These are phyloP conservation scores for Austropuccinia psidii DNA, from an alignment of 1,284 basidiomycete species.

Conservation along the genomic window DNA sequence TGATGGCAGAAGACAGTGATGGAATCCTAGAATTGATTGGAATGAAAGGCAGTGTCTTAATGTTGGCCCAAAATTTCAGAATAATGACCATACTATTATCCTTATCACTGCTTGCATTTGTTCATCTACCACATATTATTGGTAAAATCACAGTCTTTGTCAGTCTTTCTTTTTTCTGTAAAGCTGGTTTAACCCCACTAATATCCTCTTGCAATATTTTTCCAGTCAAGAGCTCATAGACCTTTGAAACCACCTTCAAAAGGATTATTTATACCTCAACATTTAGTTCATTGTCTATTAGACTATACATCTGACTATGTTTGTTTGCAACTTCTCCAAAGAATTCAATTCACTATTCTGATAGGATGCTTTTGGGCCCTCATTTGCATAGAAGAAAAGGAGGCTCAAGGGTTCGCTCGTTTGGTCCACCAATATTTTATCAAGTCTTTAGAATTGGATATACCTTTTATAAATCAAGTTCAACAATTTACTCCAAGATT, in stretches of 20 bases:
- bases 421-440: not conserved
- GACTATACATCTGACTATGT: not conserved
- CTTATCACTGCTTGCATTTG: not conserved
- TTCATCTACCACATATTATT: conserved; percentile 18
- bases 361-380: no score
- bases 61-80: conserved; percentile 12
- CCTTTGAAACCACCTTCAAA: not conserved
- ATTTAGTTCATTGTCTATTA: not conserved
- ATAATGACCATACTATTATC: conserved; percentile 9
- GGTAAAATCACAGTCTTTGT: conserved; percentile 13
- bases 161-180: not conserved
- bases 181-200: not conserved
- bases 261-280: not conserved
- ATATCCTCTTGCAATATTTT: not conserved
- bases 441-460: no score
- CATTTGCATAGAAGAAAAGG: not conserved
- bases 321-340: not conserved
- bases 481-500: not conserved
- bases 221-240: conserved; percentile 3
- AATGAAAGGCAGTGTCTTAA: conserved; percentile 8
- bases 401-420: not conserved
- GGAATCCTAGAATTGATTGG: conserved; percentile 4
- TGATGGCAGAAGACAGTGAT: conserved; percentile 8
- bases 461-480: not conserved
- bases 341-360: no score